phyloP scores from a whole-genome alignment of 768 basidiomycete genomes.

The Amanita brunnescens region DNA sequence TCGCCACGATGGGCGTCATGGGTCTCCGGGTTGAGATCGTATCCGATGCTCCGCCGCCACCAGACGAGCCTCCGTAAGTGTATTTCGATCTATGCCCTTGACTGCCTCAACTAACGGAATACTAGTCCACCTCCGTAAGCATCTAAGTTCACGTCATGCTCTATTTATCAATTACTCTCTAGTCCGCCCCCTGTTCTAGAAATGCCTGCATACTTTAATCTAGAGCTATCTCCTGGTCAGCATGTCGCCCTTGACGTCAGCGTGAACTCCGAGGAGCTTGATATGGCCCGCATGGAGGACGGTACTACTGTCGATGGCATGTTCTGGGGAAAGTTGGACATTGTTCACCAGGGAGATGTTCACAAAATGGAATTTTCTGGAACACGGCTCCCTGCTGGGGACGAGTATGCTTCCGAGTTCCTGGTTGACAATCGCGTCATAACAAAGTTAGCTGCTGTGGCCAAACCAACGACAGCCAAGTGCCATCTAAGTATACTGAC shows the following conservation, averaged over 20 bases:
- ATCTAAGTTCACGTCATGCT: neutral
- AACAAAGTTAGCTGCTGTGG: slow-evolving; percentile 64
- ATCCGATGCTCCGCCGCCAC: slow-evolving; percentile 76
- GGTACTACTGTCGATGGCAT: slow-evolving; percentile 77
- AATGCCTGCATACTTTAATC: slow-evolving; percentile 80
- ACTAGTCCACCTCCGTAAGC: slow-evolving; percentile 41
- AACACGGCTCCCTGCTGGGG: slow-evolving; percentile 56
- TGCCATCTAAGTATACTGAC: slow-evolving; percentile 70
- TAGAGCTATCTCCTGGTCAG: slow-evolving; percentile 75
- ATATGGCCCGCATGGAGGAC: slow-evolving; percentile 90
- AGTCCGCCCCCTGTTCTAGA: slow-evolving; percentile 69
- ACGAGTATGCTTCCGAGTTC: slow-evolving; percentile 58
- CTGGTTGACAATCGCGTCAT: slow-evolving; percentile 73
- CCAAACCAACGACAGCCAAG: slow-evolving; percentile 68
- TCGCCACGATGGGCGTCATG: slow-evolving; percentile 76
- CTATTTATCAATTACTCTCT: slow-evolving; percentile 1
- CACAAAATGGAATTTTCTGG: slow-evolving; percentile 81
- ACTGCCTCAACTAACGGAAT: slow-evolving; percentile 14
- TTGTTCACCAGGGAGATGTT: slow-evolving; percentile 67
- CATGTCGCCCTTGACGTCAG: slow-evolving; percentile 74
- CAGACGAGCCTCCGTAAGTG: slow-evolving; percentile 75
- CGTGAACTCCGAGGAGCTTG: slow-evolving; percentile 72
- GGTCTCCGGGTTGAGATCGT: slow-evolving; percentile 82
- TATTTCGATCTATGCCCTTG: slow-evolving; percentile 11
- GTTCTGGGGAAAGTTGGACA: slow-evolving; percentile 85